phyloP scores from a whole-genome alignment of 768 basidiomycete genomes.

The Hericium rajendrae region DNA sequence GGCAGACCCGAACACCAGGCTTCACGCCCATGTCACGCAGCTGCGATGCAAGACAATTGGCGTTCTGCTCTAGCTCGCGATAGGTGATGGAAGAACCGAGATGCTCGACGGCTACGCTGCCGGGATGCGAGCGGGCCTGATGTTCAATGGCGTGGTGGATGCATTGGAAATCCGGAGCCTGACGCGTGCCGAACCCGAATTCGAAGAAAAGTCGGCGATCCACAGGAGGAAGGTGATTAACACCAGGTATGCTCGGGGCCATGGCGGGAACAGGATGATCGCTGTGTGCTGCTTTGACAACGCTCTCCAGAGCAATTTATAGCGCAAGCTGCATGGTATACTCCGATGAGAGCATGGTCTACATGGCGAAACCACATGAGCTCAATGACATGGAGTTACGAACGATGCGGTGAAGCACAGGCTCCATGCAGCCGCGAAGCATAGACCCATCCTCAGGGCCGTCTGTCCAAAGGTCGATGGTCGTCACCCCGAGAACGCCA shows the following conservation, averaged over 20 bases:
- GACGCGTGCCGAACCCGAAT: constrained; percentile 34
- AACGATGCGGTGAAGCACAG: not conserved
- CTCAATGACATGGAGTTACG: not conserved
- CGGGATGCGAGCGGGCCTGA: constrained; percentile 32
- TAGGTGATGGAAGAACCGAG: constrained; percentile 39
- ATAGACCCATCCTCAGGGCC: not conserved
- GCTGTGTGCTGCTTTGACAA: not conserved
- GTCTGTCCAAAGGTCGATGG: not conserved
- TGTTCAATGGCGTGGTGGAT: constrained; percentile 48
- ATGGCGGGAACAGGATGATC: constrained; percentile 2
- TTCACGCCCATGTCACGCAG: constrained; percentile 35
- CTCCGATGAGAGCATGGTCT: not conserved
- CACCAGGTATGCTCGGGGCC: constrained; percentile 5
- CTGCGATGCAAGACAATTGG: constrained; percentile 35
- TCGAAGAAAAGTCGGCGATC: constrained; percentile 35
- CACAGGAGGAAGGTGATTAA: constrained; percentile 24
- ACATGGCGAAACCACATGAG: not conserved
- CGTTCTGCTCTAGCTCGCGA: constrained; percentile 36
- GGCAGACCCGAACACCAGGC: constrained; percentile 42
- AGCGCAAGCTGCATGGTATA: not conserved
- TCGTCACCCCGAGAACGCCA: not conserved
- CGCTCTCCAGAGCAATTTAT: not conserved
- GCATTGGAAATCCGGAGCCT: constrained; percentile 33
- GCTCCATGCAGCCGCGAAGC: not conserved
- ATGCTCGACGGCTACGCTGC: constrained; percentile 41